These are phyloP conservation scores for Simmondsia chinensis DNA, from an alignment of 148 eudicot genomes.

Conservation along the genomic window DNA sequence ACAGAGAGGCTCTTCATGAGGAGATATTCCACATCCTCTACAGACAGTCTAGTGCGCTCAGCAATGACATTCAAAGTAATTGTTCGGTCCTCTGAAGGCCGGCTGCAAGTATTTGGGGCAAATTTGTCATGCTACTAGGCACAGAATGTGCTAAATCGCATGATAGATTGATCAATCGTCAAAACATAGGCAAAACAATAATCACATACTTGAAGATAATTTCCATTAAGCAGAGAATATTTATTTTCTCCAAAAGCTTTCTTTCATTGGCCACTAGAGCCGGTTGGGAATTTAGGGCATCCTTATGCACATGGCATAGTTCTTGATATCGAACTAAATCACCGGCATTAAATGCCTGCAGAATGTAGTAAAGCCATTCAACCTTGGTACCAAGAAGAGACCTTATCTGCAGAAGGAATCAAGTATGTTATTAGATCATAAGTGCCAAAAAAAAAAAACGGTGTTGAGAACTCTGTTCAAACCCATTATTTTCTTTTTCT, in stretches of 20 bases:
- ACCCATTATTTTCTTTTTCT: too few species aligned
- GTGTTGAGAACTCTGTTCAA: not conserved
- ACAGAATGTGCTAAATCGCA: not conserved
- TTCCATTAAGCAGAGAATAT: constrained; percentile 97
- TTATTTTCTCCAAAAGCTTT: constrained; percentile 88
- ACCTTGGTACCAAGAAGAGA: constrained; percentile 85
- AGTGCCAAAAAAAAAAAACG: not conserved
- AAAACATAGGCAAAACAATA: not conserved
- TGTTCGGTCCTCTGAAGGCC: constrained; percentile 84
- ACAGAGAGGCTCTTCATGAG: constrained; percentile 99
- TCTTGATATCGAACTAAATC: constrained; percentile 84
- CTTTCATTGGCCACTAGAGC: constrained; percentile 86
- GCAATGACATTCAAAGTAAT: constrained; percentile 79
- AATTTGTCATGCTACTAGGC: not conserved
- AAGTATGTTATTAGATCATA: constrained; percentile 3
- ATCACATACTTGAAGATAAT: constrained; percentile 71
- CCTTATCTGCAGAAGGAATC: constrained; percentile 44
- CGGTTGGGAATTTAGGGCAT: constrained; percentile 78
- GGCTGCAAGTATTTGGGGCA: constrained; percentile 45
- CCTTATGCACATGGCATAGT: constrained; percentile 69
- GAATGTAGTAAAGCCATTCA: constrained; percentile 89
- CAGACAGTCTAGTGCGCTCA: constrained; percentile 61
- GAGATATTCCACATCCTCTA: constrained; percentile 92
- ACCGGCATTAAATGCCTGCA: constrained; percentile 87
- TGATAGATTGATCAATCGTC: not conserved